Evolutionary conservation across 2,329 filamentous ascomycete species (phyloP), one percentile per base, ranked within the genome.

Genomic region (Hawksworthiomyces lignivorus): DNA sequence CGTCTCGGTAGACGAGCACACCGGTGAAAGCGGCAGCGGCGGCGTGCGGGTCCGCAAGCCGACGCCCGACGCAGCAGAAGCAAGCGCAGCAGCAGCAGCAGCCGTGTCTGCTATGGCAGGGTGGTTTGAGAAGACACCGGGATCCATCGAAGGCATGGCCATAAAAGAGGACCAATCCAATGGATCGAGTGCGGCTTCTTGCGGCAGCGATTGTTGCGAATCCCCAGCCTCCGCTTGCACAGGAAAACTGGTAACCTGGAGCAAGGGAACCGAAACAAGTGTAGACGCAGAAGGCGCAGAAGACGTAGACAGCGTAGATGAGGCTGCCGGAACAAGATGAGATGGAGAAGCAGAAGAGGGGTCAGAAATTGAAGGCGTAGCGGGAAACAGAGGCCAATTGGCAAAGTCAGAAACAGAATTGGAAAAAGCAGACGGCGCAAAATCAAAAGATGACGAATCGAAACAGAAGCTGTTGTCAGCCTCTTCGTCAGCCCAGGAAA

Each of bases 161-260:
- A 44, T 27, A 7, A 45, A 45, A 2, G 41, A 33, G 11, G 36
- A 29, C 44, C 44, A 49, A 27, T 49, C 47, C 7, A 44, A 12
- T 12, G 22, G 14, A 12, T 38, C 28, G 18, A 33, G 20, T 12
- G 35, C 30, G 11, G 39, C 30, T 14, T 28, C 20, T 15, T 17
- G 12, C 5, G 4, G 36, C 3, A 42, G 17, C 11, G 15, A 29
- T 19, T 11, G 27, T 7, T n/a, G 17, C 12, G 22, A 4, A 2
- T 12, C 24, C 5, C 29, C 11, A 17, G 30, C 9, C 3, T 17
- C 28, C 9, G 26, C 24, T 27, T 31, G 24, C 12, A 11, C 24
- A 3, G 36, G n/a, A 26, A 36, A 44, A 9, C 20, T 4, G 26
- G 28, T 35, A 9, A 34, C 6, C 2, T 28, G 17, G 8, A 42